Evolutionary conservation across 345 rosid genomes (phyloP).

Genomic region (Fremontodendron californicum): DNA sequence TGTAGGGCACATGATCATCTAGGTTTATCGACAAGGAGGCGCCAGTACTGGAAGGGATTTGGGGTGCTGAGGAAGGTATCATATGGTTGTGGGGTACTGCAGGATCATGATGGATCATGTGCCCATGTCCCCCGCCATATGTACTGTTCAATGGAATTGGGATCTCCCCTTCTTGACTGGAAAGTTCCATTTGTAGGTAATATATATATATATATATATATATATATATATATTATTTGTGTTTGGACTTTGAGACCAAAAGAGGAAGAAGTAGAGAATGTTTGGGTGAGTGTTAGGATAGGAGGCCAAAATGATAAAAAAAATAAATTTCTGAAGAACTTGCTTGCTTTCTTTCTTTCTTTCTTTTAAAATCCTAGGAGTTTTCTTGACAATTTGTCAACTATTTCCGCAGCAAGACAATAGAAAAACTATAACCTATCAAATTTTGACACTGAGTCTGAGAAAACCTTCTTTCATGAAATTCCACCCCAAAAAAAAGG

Average conservation of each 20-base stretch:
- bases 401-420: conserved; percentile 18
- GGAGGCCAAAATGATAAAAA: conserved; percentile 30
- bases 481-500: neutral
- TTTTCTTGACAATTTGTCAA: conserved; percentile 14
- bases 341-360: conserved; percentile 25
- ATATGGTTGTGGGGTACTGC: conserved; percentile 35
- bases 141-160: conserved; percentile 60
- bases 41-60: conserved; percentile 28
- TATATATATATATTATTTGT: conserved; percentile 7
- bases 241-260: conserved; percentile 54
- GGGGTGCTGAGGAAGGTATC: conserved; percentile 33
- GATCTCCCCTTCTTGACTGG: conserved; percentile 64
- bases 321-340: conserved; percentile 23
- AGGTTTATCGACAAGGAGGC: conserved; percentile 19
- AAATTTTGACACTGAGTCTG: conserved; percentile 13
- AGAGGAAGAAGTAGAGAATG: conserved; percentile 30
- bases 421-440: neutral
- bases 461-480: conserved; percentile 8
- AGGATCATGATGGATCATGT: conserved; percentile 45
- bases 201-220: no score
- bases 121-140: conserved; percentile 37
- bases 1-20: conserved; percentile 32
- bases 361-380: conserved; percentile 14
- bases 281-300: conserved; percentile 9
- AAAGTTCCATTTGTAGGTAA: conserved; percentile 45